Percentiles rank a stretch among this genome's conserved stretches.
Evolutionary conservation across 1,284 basidiomycete species (phyloP).

Genomic region (Leccinum griseonigrum): DNA sequence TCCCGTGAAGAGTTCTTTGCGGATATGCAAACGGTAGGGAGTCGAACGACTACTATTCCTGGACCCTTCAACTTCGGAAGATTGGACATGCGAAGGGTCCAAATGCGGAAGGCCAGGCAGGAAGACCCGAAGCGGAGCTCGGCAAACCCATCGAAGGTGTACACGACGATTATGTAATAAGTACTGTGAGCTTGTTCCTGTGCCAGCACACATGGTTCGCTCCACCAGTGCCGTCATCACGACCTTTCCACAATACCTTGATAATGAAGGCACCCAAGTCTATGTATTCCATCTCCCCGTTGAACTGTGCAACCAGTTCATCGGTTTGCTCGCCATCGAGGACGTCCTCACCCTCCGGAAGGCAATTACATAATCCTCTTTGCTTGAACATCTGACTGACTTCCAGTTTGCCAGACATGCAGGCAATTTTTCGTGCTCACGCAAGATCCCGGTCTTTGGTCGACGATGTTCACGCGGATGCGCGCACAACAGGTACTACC

Average conservation of each 20-base stretch:
- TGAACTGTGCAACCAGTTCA: conserved; percentile 18
- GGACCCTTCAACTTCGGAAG: too few species aligned
- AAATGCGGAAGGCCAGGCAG: too few species aligned
- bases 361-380: conserved; percentile 2
- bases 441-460: conserved; percentile 14
- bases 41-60: too few species aligned
- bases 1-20: too few species aligned
- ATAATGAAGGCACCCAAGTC: not conserved
- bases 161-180: too few species aligned
- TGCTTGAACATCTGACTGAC: not conserved
- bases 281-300: conserved; percentile 13
- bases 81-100: too few species aligned
- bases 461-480: conserved; percentile 8
- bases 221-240: not conserved
- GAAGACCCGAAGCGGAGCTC: too few species aligned
- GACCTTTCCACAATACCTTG: not conserved
- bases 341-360: conserved; percentile 19
- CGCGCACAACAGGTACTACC: conserved; percentile 16
- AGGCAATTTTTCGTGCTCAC: conserved; percentile 15
- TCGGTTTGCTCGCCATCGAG: conserved; percentile 14
- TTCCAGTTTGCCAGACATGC: conserved; percentile 15
- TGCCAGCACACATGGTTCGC: not conserved
- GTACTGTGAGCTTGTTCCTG: too few species aligned
- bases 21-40: too few species aligned
- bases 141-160: too few species aligned